phyloP scores from a whole-genome alignment of 768 basidiomycete genomes.

The Leccinum incarnatum region DNA sequence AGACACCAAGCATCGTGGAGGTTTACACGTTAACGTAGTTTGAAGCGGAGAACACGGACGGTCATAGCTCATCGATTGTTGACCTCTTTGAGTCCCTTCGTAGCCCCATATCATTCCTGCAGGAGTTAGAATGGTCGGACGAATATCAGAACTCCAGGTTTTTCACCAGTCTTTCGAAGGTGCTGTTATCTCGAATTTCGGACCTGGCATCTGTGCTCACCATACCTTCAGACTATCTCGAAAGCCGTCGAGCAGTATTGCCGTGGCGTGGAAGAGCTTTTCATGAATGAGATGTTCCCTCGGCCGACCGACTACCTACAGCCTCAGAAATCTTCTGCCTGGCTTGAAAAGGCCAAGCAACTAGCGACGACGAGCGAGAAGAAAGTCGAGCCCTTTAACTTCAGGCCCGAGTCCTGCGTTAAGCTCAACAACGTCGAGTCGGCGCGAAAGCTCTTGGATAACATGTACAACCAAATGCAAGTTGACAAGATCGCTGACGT shows the following conservation, averaged over 20 bases:
- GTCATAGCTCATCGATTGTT: conserved; percentile 94
- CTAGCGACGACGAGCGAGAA: conserved; percentile 79
- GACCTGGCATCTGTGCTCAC: neutral
- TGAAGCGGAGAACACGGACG: conserved; percentile 72
- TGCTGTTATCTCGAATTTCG: conserved; percentile 26
- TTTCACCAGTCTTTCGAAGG: conserved; percentile 86
- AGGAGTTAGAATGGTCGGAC: conserved; percentile 91
- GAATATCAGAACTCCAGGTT: conserved; percentile 86
- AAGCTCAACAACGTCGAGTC: conserved; percentile 98
- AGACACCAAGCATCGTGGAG: neutral
- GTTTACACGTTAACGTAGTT: conserved; percentile 45
- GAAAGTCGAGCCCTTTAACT: conserved; percentile 93
- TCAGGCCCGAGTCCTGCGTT: conserved; percentile 90
- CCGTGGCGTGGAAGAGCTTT: conserved; percentile 78
- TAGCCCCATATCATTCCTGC: conserved; percentile 84
- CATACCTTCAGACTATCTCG: conserved; percentile 67
- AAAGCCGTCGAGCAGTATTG: conserved; percentile 94
- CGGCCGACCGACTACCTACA: conserved; percentile 74
- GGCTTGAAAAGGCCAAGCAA: conserved; percentile 82
- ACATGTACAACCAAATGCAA: conserved; percentile 89
- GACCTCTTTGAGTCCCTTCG: conserved; percentile 94
- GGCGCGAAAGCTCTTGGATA: conserved; percentile 86
- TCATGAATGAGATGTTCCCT: conserved; percentile 95
- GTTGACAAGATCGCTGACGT: conserved; percentile 80
- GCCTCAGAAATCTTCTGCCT: conserved; percentile 83